Percentiles rank a stretch among this genome's conserved stretches.
Conservation (phyloP, 148 eudicot species). For the Rhododendron griersonianum region DNA sequence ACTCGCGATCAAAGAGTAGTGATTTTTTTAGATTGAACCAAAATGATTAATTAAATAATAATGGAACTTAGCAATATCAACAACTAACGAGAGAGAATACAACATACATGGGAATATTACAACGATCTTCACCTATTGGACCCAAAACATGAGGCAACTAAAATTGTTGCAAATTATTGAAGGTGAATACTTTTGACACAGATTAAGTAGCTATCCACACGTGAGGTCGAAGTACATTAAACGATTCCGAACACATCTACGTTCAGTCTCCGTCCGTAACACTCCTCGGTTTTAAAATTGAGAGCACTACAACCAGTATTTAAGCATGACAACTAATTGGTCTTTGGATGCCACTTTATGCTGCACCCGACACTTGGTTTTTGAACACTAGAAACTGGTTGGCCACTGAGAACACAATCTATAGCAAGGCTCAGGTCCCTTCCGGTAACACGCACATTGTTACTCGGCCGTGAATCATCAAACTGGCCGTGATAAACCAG, state of each 20-base stretch:
- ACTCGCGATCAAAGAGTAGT: not conserved
- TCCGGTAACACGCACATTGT: constrained; percentile 65
- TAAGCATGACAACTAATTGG: not conserved
- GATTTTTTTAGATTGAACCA: not conserved
- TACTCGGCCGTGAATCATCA: constrained; percentile 92
- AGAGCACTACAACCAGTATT: not conserved
- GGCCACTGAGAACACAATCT: constrained; percentile 80
- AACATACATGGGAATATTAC: not conserved
- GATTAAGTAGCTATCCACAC: not conserved
- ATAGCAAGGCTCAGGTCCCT: constrained; percentile 88
- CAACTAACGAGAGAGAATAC: not conserved
- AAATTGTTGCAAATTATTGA: not conserved
- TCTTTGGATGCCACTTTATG: constrained; percentile 59
- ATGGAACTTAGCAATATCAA: not conserved
- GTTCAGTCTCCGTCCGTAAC: not conserved
- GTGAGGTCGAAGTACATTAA: not conserved
- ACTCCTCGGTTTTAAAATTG: not conserved
- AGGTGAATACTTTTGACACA: not conserved
- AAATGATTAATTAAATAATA: too few species aligned
- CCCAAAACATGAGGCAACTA: constrained; percentile 2
- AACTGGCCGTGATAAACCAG: constrained; percentile 96
- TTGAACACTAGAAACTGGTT: constrained; percentile 52
- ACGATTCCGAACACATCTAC: not conserved
- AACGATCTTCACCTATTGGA: not conserved
- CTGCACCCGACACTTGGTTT: constrained; percentile 71